Base-by-base conservation (phyloP, 495 filamentous ascomycete species). In the Podospora anserina region DNA sequence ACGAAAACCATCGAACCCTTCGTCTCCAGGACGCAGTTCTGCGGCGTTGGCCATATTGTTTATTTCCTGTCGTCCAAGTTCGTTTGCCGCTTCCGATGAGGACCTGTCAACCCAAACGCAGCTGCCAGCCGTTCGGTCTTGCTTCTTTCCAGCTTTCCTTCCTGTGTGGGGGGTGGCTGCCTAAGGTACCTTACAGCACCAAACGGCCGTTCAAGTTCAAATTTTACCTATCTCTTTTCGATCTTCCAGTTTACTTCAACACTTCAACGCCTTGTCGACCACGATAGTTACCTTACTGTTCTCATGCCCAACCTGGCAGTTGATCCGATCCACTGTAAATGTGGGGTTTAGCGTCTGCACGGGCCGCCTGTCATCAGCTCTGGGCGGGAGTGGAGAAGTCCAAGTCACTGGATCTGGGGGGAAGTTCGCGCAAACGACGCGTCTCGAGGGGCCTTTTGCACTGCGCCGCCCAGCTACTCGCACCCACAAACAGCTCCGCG, bases 1-100 rank as follows among this genome's bases (percentile, higher is more conserved):
- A 0, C 91, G 89, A 67, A 96, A 89, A 19, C 83, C 87, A 49
- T 84, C 78, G 73, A 89, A 88, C 20, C 76, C 84, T 55, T 85
- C 80, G 49, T 78, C 78, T 9, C 75, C 74, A 0, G 75, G 69
- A 7, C 77, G 73, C 6, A 64, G 65, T 28, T 77, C 74, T 3
- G 68, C 64, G 28, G 72, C 67, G 15, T 60, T 58, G 19, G 75
- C 68, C 75, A 77, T 74, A n/a, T n/a, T 26, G 44, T 11, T 7
- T 60, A 26, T 56, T n/a, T 64, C 5, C 63, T 63, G 30, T 2
- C 11, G 18, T 44, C 23, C 23, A 2, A 39, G 26, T 67, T 5
- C 63, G 30, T 55, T 18, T 54, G n/a, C 16, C 16, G 9, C 15
- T 11, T 49, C 15, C 39, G 39, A 49, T 49, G 39, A 49, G 39